A percentile compares a stretch with the other conserved stretches of the same genome.
phyloP scores from a whole-genome alignment of 345 rosid genomes.

The Pistacia integerrima region DNA sequence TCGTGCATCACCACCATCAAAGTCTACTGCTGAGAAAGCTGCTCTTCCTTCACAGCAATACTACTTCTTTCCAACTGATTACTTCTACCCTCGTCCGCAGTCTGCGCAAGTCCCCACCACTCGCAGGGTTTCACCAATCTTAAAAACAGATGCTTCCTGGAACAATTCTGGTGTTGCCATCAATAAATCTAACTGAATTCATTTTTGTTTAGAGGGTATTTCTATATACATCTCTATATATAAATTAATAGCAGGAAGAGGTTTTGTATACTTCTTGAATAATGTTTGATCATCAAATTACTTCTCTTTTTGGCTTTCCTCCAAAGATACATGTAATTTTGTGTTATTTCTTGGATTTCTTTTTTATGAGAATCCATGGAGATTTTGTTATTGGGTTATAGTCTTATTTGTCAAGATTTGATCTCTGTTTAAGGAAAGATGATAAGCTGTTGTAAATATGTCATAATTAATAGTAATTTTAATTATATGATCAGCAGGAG shows the following conservation, averaged over 20 bases:
- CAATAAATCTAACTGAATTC: background rate
- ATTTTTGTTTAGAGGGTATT: no score
- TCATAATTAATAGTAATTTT: no score
- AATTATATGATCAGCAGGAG: no score
- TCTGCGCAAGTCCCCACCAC: background rate
- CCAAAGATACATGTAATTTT: background rate
- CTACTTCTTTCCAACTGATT: constrained; percentile 52
- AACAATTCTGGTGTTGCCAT: background rate
- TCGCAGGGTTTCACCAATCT: background rate
- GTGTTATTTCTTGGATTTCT: background rate
- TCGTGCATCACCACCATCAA: constrained; percentile 18
- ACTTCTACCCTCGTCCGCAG: constrained; percentile 29
- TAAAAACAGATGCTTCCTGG: background rate
- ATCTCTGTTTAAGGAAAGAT: background rate
- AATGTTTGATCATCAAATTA: background rate
- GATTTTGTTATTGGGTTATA: background rate
- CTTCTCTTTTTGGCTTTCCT: background rate
- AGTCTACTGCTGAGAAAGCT: background rate
- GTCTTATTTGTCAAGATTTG: background rate
- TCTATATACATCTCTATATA: no score
- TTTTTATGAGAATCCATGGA: background rate
- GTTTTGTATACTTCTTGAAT: background rate
- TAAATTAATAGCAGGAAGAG: background rate
- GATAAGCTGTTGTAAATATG: no score
- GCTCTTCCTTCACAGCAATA: constrained; percentile 21